Conservation (phyloP, 441 rosid species). For the Geranium incanum region DNA sequence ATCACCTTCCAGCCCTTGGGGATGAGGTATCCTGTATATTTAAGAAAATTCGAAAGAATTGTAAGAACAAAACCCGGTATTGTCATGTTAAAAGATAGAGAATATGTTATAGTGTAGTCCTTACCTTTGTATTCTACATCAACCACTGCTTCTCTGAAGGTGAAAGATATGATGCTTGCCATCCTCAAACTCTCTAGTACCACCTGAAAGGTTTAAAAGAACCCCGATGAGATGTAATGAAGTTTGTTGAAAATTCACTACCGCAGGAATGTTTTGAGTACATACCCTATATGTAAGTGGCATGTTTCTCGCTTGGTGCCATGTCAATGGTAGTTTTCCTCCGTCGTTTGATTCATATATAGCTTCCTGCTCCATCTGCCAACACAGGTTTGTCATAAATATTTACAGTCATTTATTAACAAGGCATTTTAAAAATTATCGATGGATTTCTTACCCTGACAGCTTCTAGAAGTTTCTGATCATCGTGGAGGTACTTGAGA, state of each 20-base stretch:
- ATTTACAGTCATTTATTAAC: not conserved
- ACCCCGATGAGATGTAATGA: not conserved
- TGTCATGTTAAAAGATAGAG: not conserved
- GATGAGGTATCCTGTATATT: constrained; percentile 57
- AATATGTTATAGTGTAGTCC: not conserved
- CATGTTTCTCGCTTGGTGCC: constrained; percentile 83
- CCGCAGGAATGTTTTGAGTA: not conserved
- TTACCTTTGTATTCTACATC: constrained; percentile 89
- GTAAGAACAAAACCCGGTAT: constrained; percentile 7
- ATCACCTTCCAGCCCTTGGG: constrained; percentile 98
- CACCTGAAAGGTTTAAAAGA: constrained; percentile 37
- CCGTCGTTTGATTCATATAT: constrained; percentile 38
- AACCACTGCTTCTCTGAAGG: constrained; percentile 81
- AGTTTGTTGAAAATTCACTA: not conserved
- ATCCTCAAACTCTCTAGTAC: constrained; percentile 74
- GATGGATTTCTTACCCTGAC: constrained; percentile 46
- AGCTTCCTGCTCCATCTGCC: constrained; percentile 69
- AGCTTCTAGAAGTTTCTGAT: constrained; percentile 54
- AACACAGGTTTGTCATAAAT: not conserved
- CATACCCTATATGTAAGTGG: constrained; percentile 62
- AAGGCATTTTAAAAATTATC: not conserved
- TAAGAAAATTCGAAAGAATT: not conserved
- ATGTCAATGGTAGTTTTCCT: constrained; percentile 49
- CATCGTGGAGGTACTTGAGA: constrained; percentile 66
- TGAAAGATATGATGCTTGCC: constrained; percentile 91